phyloP scores from a whole-genome alignment of 257 asterid genomes.

The Buddleja alternifolia region DNA sequence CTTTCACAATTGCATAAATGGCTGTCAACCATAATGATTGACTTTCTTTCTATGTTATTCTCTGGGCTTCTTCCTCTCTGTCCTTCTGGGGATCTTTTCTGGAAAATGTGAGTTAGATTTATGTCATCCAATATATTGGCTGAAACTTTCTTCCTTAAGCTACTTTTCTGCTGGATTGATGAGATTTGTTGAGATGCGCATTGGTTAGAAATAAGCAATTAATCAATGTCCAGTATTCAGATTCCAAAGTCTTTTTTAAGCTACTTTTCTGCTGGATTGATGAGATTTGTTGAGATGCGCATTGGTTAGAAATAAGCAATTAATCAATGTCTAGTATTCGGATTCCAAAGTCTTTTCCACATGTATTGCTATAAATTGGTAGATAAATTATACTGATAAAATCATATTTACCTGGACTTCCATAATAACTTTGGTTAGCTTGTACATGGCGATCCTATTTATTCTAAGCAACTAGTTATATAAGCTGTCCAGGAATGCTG shows the following conservation, averaged over 20 bases:
- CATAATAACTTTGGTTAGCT: background rate
- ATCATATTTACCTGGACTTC: background rate
- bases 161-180: background rate
- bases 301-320: slow-evolving; percentile 3
- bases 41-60: background rate
- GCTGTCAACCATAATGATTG: background rate
- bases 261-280: background rate
- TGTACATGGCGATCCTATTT: background rate
- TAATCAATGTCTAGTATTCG: background rate
- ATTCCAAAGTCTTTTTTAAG: no score
- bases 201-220: background rate
- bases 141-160: background rate
- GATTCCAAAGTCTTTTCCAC: no score
- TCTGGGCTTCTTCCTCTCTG: background rate
- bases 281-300: background rate
- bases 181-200: background rate
- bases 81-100: background rate
- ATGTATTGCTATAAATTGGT: background rate
- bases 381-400: background rate
- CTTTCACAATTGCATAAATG: background rate
- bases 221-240: background rate
- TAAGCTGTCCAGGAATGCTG: slow-evolving; percentile 12
- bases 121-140: background rate
- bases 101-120: background rate
- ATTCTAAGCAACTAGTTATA: background rate